Conservation (phyloP, 2,329 filamentous ascomycete genomes). For the Exophiala phaeomuriformis region DNA sequence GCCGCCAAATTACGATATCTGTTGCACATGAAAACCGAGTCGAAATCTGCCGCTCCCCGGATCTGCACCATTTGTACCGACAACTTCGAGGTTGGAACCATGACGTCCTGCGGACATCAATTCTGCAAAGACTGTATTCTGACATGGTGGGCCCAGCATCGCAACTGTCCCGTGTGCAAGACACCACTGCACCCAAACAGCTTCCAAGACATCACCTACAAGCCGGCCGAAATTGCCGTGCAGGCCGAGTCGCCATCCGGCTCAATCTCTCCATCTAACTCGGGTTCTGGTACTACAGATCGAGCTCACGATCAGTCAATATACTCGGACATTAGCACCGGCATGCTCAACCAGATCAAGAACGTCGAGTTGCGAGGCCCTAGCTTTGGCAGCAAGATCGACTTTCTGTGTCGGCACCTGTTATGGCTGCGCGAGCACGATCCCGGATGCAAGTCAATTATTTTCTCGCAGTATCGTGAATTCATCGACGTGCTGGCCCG, state of each 20-base stretch:
- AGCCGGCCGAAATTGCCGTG: constrained; percentile 64
- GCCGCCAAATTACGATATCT: constrained; percentile 72
- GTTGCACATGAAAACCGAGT: constrained; percentile 53
- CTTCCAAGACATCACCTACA: constrained; percentile 78
- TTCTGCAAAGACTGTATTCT: constrained; percentile 85
- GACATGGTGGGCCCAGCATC: constrained; percentile 66
- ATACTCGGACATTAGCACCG: constrained; percentile 67
- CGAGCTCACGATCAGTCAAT: constrained; percentile 47
- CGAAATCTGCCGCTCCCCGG: constrained; percentile 55
- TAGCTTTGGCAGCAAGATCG: constrained; percentile 77
- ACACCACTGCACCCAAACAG: constrained; percentile 56
- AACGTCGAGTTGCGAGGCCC: constrained; percentile 64
- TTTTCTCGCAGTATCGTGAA: constrained; percentile 86
- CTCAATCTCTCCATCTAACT: background rate
- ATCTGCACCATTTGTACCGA: constrained; percentile 83
- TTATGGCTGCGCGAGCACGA: constrained; percentile 79
- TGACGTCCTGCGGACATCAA: constrained; percentile 84
- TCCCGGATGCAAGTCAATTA: constrained; percentile 78
- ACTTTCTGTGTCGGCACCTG: constrained; percentile 72
- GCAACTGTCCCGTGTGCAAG: constrained; percentile 82
- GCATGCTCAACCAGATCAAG: constrained; percentile 71
- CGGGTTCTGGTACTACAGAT: constrained; percentile 16
- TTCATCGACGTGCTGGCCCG: constrained; percentile 67
- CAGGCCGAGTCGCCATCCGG: constrained; percentile 44
- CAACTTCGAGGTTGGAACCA: constrained; percentile 66